Conservation (phyloP, 208 protist genomes). For the Sergeia podlipaevii region DNA sequence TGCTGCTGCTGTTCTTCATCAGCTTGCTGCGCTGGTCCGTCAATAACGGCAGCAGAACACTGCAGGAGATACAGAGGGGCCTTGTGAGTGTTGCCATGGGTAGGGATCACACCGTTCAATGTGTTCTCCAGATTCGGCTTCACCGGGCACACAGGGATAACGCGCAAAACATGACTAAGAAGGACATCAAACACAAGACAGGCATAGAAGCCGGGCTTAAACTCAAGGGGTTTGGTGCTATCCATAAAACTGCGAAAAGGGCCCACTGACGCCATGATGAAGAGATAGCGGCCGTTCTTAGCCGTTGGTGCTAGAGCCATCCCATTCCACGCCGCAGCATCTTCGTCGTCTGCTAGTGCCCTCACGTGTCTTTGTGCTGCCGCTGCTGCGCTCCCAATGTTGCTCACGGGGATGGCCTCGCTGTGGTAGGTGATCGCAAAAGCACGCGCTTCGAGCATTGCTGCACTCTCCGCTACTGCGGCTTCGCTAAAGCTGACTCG, state of each 20-base stretch:
- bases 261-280: slow-evolving; percentile 62
- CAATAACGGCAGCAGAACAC: slow-evolving; percentile 43
- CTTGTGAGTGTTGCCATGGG: slow-evolving; percentile 21
- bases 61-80: slow-evolving; percentile 52
- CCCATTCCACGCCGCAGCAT: not conserved
- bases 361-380: not conserved
- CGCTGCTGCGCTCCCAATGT: not conserved
- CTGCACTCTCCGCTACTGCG: not conserved
- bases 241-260: slow-evolving; percentile 43
- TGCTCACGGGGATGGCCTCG: not conserved
- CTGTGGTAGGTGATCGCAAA: slow-evolving; percentile 23
- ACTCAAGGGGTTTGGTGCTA: slow-evolving; percentile 31
- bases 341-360: not conserved
- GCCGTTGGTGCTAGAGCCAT: slow-evolving; percentile 33
- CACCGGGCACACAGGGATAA: slow-evolving; percentile 61
- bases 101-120: slow-evolving; percentile 24
- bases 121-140: slow-evolving; percentile 26
- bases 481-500: no score
- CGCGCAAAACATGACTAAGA: slow-evolving; percentile 46
- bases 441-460: slow-evolving; percentile 6
- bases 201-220: slow-evolving; percentile 51
- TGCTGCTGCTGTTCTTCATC: not conserved
- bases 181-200: slow-evolving; percentile 70
- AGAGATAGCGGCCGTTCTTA: slow-evolving; percentile 68
- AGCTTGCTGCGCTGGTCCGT: not conserved